Conservation (phyloP, 2,329 filamentous ascomycete species). For the Phaeosphaeriaceae sp. region DNA sequence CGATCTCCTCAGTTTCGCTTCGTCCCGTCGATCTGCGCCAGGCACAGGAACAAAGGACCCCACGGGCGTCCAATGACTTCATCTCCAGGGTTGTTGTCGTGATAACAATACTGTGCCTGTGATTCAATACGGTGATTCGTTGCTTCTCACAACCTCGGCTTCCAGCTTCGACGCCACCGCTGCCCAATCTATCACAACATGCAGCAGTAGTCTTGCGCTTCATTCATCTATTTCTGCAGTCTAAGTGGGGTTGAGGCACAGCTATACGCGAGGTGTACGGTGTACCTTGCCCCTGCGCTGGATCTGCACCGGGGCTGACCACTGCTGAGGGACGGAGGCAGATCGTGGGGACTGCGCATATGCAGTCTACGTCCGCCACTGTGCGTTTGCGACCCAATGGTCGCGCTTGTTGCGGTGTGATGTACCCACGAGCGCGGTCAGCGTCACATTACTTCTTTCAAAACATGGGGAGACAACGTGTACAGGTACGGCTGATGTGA, state of each 20-base stretch:
- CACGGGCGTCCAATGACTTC: neutral
- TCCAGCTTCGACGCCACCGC: neutral
- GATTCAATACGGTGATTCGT: neutral
- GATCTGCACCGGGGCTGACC: slow-evolving; percentile 8
- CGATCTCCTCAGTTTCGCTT: slow-evolving; percentile 13
- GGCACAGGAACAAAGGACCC: slow-evolving; percentile 7
- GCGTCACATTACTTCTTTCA: slow-evolving; percentile 5
- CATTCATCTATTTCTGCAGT: neutral
- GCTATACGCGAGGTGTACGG: neutral
- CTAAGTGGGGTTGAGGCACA: neutral
- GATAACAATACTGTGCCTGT: neutral
- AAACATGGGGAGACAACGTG: slow-evolving; percentile 28
- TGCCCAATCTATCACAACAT: neutral
- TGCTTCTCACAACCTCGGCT: neutral
- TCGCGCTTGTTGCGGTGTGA: neutral
- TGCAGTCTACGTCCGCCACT: slow-evolving; percentile 1
- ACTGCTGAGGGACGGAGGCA: slow-evolving; percentile 5
- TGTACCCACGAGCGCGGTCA: slow-evolving; percentile 1
- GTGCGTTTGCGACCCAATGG: neutral
- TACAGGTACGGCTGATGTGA: slow-evolving; percentile 55
- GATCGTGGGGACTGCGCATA: neutral
- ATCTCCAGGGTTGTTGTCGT: neutral
- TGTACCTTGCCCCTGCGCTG: slow-evolving; percentile 2
- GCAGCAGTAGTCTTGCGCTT: neutral
- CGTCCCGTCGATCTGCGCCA: slow-evolving; percentile 19